Percentiles rank a stretch among this genome's conserved stretches.
Conservation (phyloP, 1,284 basidiomycete genomes). For the Malassezia obtusa region DNA sequence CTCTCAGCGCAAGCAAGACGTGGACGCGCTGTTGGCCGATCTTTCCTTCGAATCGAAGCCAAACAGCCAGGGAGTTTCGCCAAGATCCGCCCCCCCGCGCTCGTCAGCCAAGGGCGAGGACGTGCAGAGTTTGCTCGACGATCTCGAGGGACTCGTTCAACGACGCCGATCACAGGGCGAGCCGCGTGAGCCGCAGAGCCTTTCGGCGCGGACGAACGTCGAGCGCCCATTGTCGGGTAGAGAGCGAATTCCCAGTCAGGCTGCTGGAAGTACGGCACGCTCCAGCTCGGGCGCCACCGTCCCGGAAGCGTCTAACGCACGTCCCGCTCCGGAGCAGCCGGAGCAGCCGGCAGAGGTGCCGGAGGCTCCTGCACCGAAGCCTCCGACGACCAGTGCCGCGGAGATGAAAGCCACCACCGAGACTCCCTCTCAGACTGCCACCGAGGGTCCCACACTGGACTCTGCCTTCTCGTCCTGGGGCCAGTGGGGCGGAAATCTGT, state of each 20-base stretch:
- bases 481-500: slow-evolving; percentile 52
- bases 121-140: slow-evolving; percentile 44
- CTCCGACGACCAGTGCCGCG: too few relatives aligned
- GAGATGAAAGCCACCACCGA: too few relatives aligned
- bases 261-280: neutral
- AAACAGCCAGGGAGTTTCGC: neutral
- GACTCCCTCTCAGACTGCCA: too few relatives aligned
- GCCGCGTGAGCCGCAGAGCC: slow-evolving; percentile 1
- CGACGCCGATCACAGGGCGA: slow-evolving; percentile 19
- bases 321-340: too few relatives aligned
- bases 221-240: neutral
- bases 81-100: neutral
- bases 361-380: neutral
- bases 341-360: too few relatives aligned
- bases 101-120: slow-evolving; percentile 16
- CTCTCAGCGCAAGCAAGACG: slow-evolving; percentile 20
- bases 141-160: slow-evolving; percentile 44
- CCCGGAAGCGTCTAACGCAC: too few relatives aligned
- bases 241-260: neutral
- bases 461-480: slow-evolving; percentile 50
- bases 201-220: neutral
- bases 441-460: neutral
- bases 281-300: too few relatives aligned
- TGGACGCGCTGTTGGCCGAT: slow-evolving; percentile 44
- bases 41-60: slow-evolving; percentile 19